Evolutionary conservation across 2,329 filamentous ascomycete genomes (phyloP), one percentile per base, ranked within the genome.

Genomic region (Trichoderma cornu-damae): DNA sequence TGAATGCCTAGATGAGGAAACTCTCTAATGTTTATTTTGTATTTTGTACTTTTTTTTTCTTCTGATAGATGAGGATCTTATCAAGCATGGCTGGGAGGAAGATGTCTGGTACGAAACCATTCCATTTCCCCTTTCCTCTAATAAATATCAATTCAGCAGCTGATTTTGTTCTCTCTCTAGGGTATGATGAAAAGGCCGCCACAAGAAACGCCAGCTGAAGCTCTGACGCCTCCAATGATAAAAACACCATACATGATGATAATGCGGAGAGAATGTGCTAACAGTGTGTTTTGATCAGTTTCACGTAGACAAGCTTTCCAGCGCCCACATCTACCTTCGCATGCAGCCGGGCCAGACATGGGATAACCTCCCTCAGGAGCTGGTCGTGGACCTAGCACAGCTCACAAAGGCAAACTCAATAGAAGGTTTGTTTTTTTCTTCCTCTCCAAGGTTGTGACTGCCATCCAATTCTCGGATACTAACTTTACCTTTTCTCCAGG

Each of bases 391-490:
- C 73, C 90, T 94, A 66, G 94, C 89, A n/a, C 94, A 99, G 73
- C 79, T 99, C 66, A 99, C 94, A 58, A 99, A 99, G 75, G 94
- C 94, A 61, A 99, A 99, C 75, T 96, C 91, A 58, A 99, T 99
- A 66, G 94, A 99, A 78, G 94, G 89, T 40, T 40, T 30, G 18
- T 16, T 28, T 24, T 28, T 3, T 1, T 16, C n/a, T 18, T 11
- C n/a, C n/a, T n/a, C n/a, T n/a, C n/a, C n/a, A n/a, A n/a, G n/a
- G n/a, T n/a, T n/a, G n/a, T n/a, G n/a, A n/a, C n/a, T n/a, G n/a
- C n/a, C n/a, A n/a, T n/a, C n/a, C n/a, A n/a, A n/a, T n/a, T n/a
- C n/a, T n/a, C n/a, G n/a, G n/a, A n/a, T n/a, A n/a, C n/a, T n/a
- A n/a, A n/a, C n/a, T n/a, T n/a, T n/a, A 42, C 18, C n/a, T 26